phyloP scores from a whole-genome alignment of 2,329 filamentous ascomycete genomes.

The Talaromyces sp. region DNA sequence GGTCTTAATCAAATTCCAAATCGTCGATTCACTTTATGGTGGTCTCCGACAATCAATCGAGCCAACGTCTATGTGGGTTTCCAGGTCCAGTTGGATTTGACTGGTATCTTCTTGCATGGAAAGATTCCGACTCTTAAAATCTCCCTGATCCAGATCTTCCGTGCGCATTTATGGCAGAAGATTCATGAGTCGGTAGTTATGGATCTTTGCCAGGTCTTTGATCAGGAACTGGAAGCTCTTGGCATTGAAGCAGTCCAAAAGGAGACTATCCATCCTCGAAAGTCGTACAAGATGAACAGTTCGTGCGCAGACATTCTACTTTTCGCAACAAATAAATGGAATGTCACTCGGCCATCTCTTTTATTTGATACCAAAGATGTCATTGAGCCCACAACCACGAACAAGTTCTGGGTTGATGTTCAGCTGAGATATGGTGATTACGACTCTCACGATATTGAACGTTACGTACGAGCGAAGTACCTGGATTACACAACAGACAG shows the following conservation, averaged over 20 bases:
- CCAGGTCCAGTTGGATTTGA: constrained; percentile 95
- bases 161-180: constrained; percentile 99
- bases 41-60: constrained; percentile 88
- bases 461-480: constrained; percentile 96
- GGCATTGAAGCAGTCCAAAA: constrained; percentile 98
- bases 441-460: constrained; percentile 97
- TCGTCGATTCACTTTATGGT: constrained; percentile 97
- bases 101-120: constrained; percentile 97
- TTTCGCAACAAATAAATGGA: constrained; percentile 98
- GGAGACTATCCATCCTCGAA: constrained; percentile 97
- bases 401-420: constrained; percentile 99
- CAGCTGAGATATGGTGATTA: constrained; percentile 97
- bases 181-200: constrained; percentile 98
- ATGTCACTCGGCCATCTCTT: constrained; percentile 86
- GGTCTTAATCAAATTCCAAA: constrained; percentile 99
- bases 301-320: constrained; percentile 95
- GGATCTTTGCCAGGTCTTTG: constrained; percentile 98
- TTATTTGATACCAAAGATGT: constrained; percentile 95
- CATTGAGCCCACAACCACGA: constrained; percentile 88
- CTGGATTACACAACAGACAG: constrained; percentile 98
- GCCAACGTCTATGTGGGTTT: constrained; percentile 99
- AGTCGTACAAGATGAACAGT: constrained; percentile 99
- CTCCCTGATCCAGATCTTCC: constrained; percentile 97
- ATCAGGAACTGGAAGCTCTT: constrained; percentile 91
- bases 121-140: constrained; percentile 99